Percentiles rank a stretch among this genome's conserved stretches.
Conservation (phyloP, 2,329 filamentous ascomycete species). For the Allantophomopsis cytisporea region DNA sequence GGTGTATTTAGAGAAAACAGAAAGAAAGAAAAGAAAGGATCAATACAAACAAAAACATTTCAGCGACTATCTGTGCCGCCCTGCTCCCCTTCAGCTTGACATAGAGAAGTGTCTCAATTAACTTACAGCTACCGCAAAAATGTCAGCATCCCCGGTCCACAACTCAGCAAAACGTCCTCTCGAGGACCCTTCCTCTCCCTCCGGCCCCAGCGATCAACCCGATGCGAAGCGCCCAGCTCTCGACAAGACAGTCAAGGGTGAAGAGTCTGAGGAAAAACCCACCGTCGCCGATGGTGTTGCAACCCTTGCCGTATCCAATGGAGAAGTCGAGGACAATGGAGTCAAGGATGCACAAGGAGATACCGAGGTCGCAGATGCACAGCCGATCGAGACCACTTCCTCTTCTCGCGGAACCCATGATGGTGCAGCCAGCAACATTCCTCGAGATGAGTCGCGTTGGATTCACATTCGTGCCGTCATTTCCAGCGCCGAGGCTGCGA, state of each 20-base stretch:
- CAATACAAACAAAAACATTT: slow-evolving; percentile 41
- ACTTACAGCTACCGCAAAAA: slow-evolving; percentile 31
- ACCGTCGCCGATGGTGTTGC: slow-evolving; percentile 22
- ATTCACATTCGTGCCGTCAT: slow-evolving; percentile 96
- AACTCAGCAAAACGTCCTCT: slow-evolving; percentile 76
- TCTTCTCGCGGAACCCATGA: slow-evolving; percentile 20
- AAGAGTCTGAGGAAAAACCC: slow-evolving; percentile 27
- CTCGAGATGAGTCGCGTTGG: slow-evolving; percentile 88
- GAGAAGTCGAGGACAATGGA: slow-evolving; percentile 28
- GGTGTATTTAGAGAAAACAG: slow-evolving; percentile 58
- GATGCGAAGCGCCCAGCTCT: slow-evolving; percentile 94
- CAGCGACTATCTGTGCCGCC: slow-evolving; percentile 6
- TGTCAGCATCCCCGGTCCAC: slow-evolving; percentile 59
- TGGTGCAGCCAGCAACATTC: slow-evolving; percentile 27
- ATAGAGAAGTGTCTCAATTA: slow-evolving; percentile 11
- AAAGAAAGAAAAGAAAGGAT: slow-evolving; percentile 19
- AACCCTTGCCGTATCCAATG: slow-evolving; percentile 27
- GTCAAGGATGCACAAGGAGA: slow-evolving; percentile 52
- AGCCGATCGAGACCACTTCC: slow-evolving; percentile 35
- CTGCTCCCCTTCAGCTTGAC: too few species aligned
- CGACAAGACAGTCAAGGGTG: slow-evolving; percentile 75
- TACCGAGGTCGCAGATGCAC: slow-evolving; percentile 51
- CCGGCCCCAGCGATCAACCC: slow-evolving; percentile 79
- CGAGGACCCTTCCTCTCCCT: slow-evolving; percentile 93
- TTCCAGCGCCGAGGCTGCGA: slow-evolving; percentile 92